phyloP scores from a whole-genome alignment of 2,329 filamentous ascomycete species.

The Aspergillus texensis region DNA sequence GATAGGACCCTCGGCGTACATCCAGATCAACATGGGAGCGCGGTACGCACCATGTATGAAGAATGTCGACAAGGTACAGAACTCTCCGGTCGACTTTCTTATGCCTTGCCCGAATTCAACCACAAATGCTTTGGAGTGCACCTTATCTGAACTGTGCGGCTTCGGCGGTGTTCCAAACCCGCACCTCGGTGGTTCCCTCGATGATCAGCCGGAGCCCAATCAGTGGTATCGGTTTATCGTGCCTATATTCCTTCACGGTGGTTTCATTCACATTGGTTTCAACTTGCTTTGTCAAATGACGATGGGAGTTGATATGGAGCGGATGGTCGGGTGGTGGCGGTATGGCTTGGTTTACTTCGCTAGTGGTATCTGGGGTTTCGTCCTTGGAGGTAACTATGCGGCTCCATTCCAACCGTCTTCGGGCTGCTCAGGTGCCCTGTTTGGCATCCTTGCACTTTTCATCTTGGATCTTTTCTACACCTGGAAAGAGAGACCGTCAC shows the following conservation, averaged over 20 bases:
- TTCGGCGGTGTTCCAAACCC: constrained; percentile 77
- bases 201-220: constrained; percentile 69
- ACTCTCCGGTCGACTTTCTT: constrained; percentile 33
- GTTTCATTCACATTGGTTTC: constrained; percentile 92
- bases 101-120: constrained; percentile 87
- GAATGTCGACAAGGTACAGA: constrained; percentile 55
- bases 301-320: constrained; percentile 89
- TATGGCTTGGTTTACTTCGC: constrained; percentile 89
- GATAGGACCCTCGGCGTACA: constrained; percentile 89
- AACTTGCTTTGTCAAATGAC: constrained; percentile 91
- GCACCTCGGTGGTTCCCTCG: constrained; percentile 48
- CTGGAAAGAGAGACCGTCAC: constrained; percentile 77
- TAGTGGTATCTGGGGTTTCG: constrained; percentile 92
- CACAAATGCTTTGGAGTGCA: constrained; percentile 63
- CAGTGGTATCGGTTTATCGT: constrained; percentile 98
- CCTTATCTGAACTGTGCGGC: constrained; percentile 79
- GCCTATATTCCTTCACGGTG: constrained; percentile 94
- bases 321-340: constrained; percentile 81
- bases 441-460: constrained; percentile 86
- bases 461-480: constrained; percentile 91
- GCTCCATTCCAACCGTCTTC: constrained; percentile 78
- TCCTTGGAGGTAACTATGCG: constrained; percentile 92
- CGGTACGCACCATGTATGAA: constrained; percentile 95
- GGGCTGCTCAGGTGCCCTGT: constrained; percentile 86
- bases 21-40: constrained; percentile 96